Evolutionary conservation across 169 alveolate genomes (phyloP), one percentile per base, ranked within the genome.

Genomic region (Hammondia hammondi): DNA sequence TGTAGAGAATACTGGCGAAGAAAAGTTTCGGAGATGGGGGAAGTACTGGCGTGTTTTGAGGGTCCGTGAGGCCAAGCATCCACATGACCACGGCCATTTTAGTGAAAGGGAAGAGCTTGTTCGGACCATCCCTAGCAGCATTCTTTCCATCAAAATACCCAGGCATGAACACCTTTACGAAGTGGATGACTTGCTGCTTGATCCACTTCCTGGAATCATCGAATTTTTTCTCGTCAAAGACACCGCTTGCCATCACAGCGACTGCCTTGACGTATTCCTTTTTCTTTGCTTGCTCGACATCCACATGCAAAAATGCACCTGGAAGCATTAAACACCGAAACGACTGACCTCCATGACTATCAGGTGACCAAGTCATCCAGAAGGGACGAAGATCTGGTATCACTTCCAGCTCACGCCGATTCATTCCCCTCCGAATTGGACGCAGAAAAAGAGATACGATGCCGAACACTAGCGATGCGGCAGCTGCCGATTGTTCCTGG

Each of bases 281-380:
- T 46, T 77, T 77, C 87, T 77, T 77, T 32, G 87, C 87, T 6
- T 32, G 87, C 48, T 77, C 87, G 12, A 77, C 87, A 17, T 12
- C 46, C 87, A 77, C 87, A 17, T 77, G 87, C 87, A 77, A 77
- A 32, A 77, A 77, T 39, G 48, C 56, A 77, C 87, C 87, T 77
- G 87, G 29, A 24, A 77, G 87, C 87, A 77, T 6, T 46, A 77
- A 17, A 37, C 61, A 7, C 61, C 61, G 61, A 52, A 52, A 52
- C 61, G 19, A 52, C 10, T 10, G 24, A 7, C 19, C 24, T 7
- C 19, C 19, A 4, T 10, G 61, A 52, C 0, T 52, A 10, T 52
- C 0, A 52, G 61, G 61, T 52, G 24, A 67, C 81, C 24, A 21
- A 72, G 45, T 14, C 12, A 29, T n/a, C 84, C 84, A 72, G 32